phyloP scores from a whole-genome alignment of 768 basidiomycete species.

The Phylloporus sp. region DNA sequence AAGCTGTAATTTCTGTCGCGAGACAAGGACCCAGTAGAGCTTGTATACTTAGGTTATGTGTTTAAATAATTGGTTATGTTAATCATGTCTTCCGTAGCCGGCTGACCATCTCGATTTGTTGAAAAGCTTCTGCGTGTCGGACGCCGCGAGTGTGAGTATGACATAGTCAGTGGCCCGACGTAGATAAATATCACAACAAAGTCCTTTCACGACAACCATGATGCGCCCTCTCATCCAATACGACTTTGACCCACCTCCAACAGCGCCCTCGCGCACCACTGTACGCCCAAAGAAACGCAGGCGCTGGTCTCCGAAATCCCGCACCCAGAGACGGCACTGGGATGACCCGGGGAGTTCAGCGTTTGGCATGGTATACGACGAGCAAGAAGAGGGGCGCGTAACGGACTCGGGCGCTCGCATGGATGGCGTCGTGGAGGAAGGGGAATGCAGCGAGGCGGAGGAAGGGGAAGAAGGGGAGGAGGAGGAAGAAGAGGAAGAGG shows the following conservation, averaged over 20 bases:
- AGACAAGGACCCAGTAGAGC: no score
- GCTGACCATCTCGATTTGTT: no score
- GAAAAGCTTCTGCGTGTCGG: no score
- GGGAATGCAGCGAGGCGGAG: conserved; percentile 19
- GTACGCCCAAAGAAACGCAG: conserved; percentile 48
- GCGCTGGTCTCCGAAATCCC: conserved; percentile 15
- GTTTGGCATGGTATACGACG: conserved; percentile 30
- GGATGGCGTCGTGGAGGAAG: conserved; percentile 16
- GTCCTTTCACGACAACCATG: not conserved
- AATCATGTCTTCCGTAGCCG: no score
- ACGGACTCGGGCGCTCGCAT: not conserved
- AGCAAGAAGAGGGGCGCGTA: conserved; percentile 14
- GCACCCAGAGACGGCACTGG: conserved; percentile 36
- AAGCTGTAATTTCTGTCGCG: no score
- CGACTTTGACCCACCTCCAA: conserved; percentile 20
- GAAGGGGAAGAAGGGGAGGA: conserved; percentile 31
- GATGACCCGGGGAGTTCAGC: conserved; percentile 35
- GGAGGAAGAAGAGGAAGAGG: conserved; percentile 41
- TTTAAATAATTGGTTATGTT: no score
- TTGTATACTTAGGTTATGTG: no score
- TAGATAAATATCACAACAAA: not conserved
- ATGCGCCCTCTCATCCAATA: conserved; percentile 30
- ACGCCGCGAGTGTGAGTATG: no score
- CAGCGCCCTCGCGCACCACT: not conserved
- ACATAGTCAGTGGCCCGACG: not conserved